Conservation (phyloP, 306 rosid species). For the Castanea mollissima region DNA sequence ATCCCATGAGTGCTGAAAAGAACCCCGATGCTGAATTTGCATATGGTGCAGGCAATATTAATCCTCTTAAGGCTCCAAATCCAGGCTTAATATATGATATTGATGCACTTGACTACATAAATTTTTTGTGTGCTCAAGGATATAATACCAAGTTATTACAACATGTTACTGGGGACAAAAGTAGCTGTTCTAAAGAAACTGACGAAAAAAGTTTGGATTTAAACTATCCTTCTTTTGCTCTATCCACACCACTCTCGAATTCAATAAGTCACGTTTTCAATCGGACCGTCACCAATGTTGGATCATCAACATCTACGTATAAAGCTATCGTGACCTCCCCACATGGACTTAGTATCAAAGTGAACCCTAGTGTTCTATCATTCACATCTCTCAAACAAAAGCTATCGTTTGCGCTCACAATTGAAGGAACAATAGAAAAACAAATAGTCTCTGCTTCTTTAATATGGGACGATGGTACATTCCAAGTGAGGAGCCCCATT, state of each 20-base stretch:
- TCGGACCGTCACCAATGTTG: constrained; percentile 10
- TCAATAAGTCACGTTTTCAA: neutral
- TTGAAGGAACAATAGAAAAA: constrained; percentile 12
- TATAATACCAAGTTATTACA: neutral
- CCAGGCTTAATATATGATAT: constrained; percentile 50
- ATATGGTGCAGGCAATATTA: constrained; percentile 43
- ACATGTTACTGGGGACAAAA: neutral
- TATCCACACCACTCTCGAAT: neutral
- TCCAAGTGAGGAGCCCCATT: constrained; percentile 41
- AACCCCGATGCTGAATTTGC: constrained; percentile 42
- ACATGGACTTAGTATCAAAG: constrained; percentile 17
- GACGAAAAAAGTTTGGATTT: constrained; percentile 12
- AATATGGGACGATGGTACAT: constrained; percentile 32
- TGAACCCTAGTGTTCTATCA: constrained; percentile 25
- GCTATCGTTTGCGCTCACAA: constrained; percentile 14
- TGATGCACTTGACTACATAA: constrained; percentile 21
- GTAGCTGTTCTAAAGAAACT: neutral
- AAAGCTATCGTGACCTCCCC: constrained; percentile 10
- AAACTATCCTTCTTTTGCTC: constrained; percentile 54
- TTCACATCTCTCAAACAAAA: constrained; percentile 31
- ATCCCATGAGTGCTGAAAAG: constrained; percentile 20
- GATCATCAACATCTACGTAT: neutral
- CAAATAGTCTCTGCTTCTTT: constrained; percentile 19
- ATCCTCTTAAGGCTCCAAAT: constrained; percentile 33
- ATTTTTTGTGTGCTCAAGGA: constrained; percentile 44